phyloP scores from a whole-genome alignment of 2,329 filamentous ascomycete genomes.

The Penicillium sp. region DNA sequence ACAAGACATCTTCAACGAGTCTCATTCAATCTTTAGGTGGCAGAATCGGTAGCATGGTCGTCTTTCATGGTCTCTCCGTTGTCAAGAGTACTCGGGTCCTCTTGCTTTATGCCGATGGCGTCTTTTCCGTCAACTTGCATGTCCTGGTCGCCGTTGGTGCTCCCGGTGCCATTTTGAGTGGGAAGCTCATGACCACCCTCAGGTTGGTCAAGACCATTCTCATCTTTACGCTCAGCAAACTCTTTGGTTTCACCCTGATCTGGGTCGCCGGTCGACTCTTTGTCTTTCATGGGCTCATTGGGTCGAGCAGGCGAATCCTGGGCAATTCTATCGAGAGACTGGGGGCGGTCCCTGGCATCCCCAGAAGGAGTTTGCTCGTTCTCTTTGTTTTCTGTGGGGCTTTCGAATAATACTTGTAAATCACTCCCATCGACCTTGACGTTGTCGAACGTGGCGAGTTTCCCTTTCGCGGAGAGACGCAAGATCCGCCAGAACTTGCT shows the following conservation, averaged over 20 bases:
- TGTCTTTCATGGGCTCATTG: background rate
- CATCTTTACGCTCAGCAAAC: background rate
- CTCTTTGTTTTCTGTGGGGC: slow-evolving; percentile 15
- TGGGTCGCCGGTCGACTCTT: background rate
- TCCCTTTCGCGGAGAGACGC: slow-evolving; percentile 69
- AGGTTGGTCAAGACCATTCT: background rate
- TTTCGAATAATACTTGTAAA: slow-evolving; percentile 50
- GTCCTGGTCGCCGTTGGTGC: background rate
- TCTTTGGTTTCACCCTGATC: background rate
- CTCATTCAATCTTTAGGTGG: slow-evolving; percentile 14
- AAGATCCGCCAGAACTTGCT: slow-evolving; percentile 90
- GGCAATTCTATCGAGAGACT: slow-evolving; percentile 1
- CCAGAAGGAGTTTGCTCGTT: background rate
- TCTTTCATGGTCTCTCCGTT: slow-evolving; percentile 10
- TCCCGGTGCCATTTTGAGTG: background rate
- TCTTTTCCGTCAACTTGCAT: slow-evolving; percentile 6
- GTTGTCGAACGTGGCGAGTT: slow-evolving; percentile 76
- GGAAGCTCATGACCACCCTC: background rate
- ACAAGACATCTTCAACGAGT: slow-evolving; percentile 3
- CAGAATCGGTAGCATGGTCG: slow-evolving; percentile 11
- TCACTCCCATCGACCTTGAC: slow-evolving; percentile 83
- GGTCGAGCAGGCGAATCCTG: background rate
- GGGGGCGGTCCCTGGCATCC: slow-evolving; percentile 15
- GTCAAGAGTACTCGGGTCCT: slow-evolving; percentile 1
- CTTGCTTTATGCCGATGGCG: slow-evolving; percentile 10